Evolutionary conservation across 495 filamentous ascomycete species (phyloP).

Genomic region (Hypoxylon intermedium): DNA sequence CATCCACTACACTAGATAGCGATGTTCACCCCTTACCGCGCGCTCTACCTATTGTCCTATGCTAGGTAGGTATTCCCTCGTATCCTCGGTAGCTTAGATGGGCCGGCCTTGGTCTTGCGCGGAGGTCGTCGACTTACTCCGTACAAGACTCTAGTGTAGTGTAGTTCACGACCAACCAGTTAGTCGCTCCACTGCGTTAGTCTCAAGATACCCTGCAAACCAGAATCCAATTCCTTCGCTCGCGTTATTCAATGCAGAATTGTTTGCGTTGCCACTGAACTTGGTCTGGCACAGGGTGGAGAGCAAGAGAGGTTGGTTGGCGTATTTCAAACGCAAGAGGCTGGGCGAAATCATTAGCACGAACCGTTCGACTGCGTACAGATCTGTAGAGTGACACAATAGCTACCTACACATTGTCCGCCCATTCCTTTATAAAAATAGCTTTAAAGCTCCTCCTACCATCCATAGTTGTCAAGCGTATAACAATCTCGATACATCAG

Average conservation of each 20-base stretch:
- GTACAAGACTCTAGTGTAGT: neutral
- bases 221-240: conserved; percentile 6
- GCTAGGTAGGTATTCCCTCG: too few relatives aligned
- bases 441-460: too few relatives aligned
- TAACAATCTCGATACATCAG: too few relatives aligned
- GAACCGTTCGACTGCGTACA: conserved; percentile 1
- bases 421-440: too few relatives aligned
- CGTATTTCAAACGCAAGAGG: conserved; percentile 16
- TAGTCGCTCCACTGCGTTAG: neutral
- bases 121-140: neutral
- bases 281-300: conserved; percentile 3
- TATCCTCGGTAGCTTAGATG: neutral
- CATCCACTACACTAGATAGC: conserved; percentile 11
- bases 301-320: conserved; percentile 25
- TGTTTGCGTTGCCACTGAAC: conserved; percentile 4
- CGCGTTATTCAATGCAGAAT: conserved; percentile 13
- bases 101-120: neutral
- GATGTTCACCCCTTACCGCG: conserved; percentile 8
- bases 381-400: too few relatives aligned
- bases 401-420: too few relatives aligned
- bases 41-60: too few relatives aligned
- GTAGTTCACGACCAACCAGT: conserved; percentile 1
- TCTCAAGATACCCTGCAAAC: conserved; percentile 3
- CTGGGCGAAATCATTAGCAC: conserved; percentile 15
- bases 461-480: too few relatives aligned